These are phyloP conservation scores for Leccinum solheimii DNA, from an alignment of 1,284 basidiomycete species.

Conservation along the genomic window DNA sequence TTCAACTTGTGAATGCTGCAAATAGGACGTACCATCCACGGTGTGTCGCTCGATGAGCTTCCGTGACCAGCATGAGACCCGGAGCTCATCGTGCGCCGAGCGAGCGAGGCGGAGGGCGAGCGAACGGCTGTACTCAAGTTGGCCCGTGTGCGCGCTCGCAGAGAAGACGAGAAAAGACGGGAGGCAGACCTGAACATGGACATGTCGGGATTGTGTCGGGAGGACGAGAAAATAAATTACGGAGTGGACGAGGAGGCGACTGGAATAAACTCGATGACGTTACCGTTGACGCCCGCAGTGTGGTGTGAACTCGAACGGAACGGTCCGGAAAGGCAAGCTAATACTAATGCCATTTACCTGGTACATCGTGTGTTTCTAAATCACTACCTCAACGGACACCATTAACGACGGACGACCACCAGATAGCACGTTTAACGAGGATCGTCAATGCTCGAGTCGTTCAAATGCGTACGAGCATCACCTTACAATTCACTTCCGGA, in stretches of 20 bases:
- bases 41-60: slow-evolving; percentile 22
- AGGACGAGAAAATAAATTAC: slow-evolving; percentile 10
- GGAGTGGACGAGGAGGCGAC: not conserved
- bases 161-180: slow-evolving; percentile 17
- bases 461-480: slow-evolving; percentile 1
- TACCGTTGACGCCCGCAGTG: slow-evolving; percentile 12
- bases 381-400: not conserved
- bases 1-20: not conserved
- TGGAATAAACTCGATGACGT: slow-evolving; percentile 32
- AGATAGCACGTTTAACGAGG: not conserved
- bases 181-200: slow-evolving; percentile 14
- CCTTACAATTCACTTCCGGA: slow-evolving; percentile 10
- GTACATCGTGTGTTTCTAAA: not conserved
- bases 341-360: no score
- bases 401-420: not conserved
- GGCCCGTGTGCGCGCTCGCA: slow-evolving; percentile 20
- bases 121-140: slow-evolving; percentile 7
- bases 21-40: slow-evolving; percentile 32
- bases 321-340: slow-evolving; percentile 25
- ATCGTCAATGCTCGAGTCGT: not conserved
- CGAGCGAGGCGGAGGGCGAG: slow-evolving; percentile 13
- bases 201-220: slow-evolving; percentile 15
- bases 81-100: slow-evolving; percentile 31
- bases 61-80: slow-evolving; percentile 24
- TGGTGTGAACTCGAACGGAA: slow-evolving; percentile 34